Evolutionary conservation across 2,329 filamentous ascomycete species (phyloP).

Genomic region (Claviceps capensis): DNA sequence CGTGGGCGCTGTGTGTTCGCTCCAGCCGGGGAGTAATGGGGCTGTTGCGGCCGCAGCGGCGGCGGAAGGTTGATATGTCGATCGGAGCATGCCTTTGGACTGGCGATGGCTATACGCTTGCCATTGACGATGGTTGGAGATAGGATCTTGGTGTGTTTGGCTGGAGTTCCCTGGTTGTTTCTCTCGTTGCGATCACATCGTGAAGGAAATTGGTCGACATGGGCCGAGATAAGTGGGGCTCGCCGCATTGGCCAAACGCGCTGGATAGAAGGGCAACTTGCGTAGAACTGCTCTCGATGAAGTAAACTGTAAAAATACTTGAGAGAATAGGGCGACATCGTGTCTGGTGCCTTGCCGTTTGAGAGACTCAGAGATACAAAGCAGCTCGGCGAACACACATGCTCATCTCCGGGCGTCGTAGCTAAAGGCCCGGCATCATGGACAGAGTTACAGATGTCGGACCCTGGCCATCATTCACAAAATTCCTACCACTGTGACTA

Average conservation of each 20-base stretch:
- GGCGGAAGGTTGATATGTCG: constrained; percentile 53
- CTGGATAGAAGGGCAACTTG: not conserved
- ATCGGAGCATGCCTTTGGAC: constrained; percentile 50
- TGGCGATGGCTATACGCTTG: not conserved
- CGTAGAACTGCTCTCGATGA: not conserved
- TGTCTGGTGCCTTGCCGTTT: too few species aligned
- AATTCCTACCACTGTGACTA: not conserved
- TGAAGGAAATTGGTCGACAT: not conserved
- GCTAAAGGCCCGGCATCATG: too few species aligned
- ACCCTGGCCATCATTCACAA: too few species aligned
- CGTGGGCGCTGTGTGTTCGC: constrained; percentile 80
- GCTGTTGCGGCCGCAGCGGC: constrained; percentile 22
- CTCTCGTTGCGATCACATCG: not conserved
- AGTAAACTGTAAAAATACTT: too few species aligned
- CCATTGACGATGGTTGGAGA: not conserved
- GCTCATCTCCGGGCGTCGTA: too few species aligned
- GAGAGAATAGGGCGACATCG: too few species aligned
- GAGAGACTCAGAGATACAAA: too few species aligned
- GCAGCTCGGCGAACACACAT: too few species aligned
- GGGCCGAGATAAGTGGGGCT: not conserved
- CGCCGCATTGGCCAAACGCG: not conserved
- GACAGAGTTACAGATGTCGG: too few species aligned
- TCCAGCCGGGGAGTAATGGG: constrained; percentile 70
- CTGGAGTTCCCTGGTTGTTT: not conserved
- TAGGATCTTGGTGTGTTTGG: not conserved